These are phyloP conservation scores for Diddensiella caesifluorescens DNA, from an alignment of 805 yeast species.

Conservation along the genomic window DNA sequence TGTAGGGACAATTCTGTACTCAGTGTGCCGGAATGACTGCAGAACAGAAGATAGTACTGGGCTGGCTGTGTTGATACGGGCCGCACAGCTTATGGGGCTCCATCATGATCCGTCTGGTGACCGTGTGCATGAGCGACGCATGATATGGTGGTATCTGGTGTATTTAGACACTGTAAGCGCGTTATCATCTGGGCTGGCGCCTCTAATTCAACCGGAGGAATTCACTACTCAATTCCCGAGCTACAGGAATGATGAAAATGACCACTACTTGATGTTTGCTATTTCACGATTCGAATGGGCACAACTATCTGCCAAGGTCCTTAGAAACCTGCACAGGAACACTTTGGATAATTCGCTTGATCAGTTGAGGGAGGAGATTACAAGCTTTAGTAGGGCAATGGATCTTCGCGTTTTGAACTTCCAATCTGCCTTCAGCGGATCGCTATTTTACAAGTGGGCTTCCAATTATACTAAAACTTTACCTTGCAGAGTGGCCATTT, in stretches of 20 bases:
- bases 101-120: slow-evolving; percentile 8
- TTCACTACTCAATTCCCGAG: slow-evolving; percentile 2
- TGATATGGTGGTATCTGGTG: slow-evolving; percentile 14
- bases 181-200: slow-evolving; percentile 11
- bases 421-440: not conserved
- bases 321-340: not conserved
- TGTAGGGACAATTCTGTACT: slow-evolving; percentile 7
- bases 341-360: not conserved
- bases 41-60: slow-evolving; percentile 14
- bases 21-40: slow-evolving; percentile 15
- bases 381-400: not conserved
- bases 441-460: slow-evolving; percentile 8
- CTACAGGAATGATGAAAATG: not conserved
- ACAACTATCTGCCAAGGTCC: slow-evolving; percentile 1
- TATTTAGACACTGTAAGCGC: slow-evolving; percentile 11
- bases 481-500: slow-evolving; percentile 1
- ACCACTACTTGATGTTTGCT: slow-evolving; percentile 1
- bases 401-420: slow-evolving; percentile 1
- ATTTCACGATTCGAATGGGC: slow-evolving; percentile 4
- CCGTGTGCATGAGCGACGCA: slow-evolving; percentile 7
- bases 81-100: slow-evolving; percentile 13
- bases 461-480: slow-evolving; percentile 6
- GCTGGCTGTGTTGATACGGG: slow-evolving; percentile 9
- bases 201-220: slow-evolving; percentile 6
- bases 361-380: not conserved